These are phyloP conservation scores for Colletotrichum sp. DNA, from an alignment of 2,329 filamentous ascomycete species.

Conservation along the genomic window DNA sequence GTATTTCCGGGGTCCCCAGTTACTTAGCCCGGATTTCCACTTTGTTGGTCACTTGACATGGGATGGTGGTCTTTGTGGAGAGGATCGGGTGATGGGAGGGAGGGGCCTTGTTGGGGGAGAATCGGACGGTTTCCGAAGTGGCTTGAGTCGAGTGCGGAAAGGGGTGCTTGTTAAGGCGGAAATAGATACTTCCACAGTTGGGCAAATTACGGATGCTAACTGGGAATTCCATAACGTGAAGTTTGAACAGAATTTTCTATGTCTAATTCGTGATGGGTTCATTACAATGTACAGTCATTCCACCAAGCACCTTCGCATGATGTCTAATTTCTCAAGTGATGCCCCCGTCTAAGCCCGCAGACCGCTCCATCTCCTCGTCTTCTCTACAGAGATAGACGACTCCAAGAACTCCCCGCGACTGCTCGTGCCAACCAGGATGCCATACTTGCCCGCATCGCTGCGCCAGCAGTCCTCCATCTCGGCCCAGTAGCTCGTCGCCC, in stretches of 20 bases:
- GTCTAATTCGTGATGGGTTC: not conserved
- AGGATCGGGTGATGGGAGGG: not conserved
- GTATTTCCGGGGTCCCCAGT: slow-evolving; percentile 1
- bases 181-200: not conserved
- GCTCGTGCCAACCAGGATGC: slow-evolving; percentile 39
- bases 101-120: not conserved
- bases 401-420: slow-evolving; percentile 28
- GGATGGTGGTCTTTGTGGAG: not conserved
- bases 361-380: slow-evolving; percentile 18
- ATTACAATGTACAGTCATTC: not conserved
- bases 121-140: slow-evolving; percentile 5
- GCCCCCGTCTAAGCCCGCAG: not conserved
- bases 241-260: not conserved
- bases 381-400: slow-evolving; percentile 10
- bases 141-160: not conserved
- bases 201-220: not conserved
- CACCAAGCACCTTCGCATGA: not conserved
- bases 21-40: not conserved
- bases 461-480: slow-evolving; percentile 43
- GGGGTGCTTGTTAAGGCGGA: not conserved
- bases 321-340: not conserved
- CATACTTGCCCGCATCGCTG: slow-evolving; percentile 40
- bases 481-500: slow-evolving; percentile 45
- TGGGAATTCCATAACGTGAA: not conserved
- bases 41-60: not conserved